Conservation (phyloP, 2,329 filamentous ascomycete species). For the Epichloe gansuensis region DNA sequence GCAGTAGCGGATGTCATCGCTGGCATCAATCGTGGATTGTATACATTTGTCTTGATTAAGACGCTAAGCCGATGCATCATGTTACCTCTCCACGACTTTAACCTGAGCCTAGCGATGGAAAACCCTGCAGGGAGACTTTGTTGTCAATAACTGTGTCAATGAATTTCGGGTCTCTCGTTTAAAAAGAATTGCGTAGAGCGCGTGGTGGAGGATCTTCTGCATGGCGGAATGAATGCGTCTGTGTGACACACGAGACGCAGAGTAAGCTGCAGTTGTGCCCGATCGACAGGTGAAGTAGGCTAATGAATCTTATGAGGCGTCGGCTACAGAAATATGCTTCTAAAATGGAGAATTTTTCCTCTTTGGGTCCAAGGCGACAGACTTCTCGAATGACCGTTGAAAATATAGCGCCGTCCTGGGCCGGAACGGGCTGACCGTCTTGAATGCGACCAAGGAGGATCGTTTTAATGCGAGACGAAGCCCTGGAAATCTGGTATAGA, state of each 20-base stretch:
- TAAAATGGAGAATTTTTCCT: not conserved
- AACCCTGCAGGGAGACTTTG: not conserved
- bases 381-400: too few species aligned
- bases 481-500: not conserved
- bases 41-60: too few species aligned
- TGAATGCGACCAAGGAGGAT: not conserved
- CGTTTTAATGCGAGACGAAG: not conserved
- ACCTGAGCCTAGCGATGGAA: too few species aligned
- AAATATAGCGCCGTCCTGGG: too few species aligned
- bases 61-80: not conserved
- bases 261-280: not conserved
- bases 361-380: too few species aligned
- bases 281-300: not conserved
- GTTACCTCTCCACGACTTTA: not conserved
- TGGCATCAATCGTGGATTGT: too few species aligned
- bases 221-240: not conserved
- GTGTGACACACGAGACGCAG: not conserved
- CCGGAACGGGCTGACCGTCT: too few species aligned
- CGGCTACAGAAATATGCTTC: not conserved
- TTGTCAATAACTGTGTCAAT: not conserved
- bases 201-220: too few species aligned
- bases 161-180: too few species aligned
- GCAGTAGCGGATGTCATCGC: too few species aligned
- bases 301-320: not conserved
- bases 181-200: too few species aligned